Evolutionary conservation across 75 land plant genomes (phyloP), one percentile per base, ranked within the genome.

Genomic region (Isoetes taiwanensis): DNA sequence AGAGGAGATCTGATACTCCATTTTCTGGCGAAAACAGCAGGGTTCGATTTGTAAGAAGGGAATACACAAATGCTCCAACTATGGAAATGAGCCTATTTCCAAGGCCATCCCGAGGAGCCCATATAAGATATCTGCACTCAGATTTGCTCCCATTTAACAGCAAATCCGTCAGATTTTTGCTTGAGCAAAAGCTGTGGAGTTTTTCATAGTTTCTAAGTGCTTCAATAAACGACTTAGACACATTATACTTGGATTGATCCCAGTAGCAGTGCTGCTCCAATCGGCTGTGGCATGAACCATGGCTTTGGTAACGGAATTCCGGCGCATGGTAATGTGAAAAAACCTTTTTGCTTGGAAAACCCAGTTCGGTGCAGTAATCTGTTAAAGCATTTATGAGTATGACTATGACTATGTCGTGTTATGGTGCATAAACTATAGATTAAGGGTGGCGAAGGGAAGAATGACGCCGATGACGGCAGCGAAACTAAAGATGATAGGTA

Each of bases 181-280:
- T 43, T 10, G 28, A 2, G 27, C 61, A 59, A 39, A 41, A 39
- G 6, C 16, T 29, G 17, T 59, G 61, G 19, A 2, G 17, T 3
- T 32, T 43, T 40, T 59, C 61, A 40, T 59, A 59, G 21, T 59
- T 28, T 40, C 30, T 8, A 14, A 59, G 25, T 39, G 43, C 43
- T 1, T 3, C 1, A 11, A 12, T 31, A 25, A 59, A 59, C 17
- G 2, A 3, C 24, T 2, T 3, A 40, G 53, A 2, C 9, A 43
- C 43, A 14, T 8, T 37, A 3, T 38, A 40, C 17, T 59, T 40
- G 38, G 53, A 1, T 12, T 29, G 43, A 6, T 20, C 11, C 61
- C 61, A 59, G 32, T 23, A 59, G 53, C 61, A 59, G 32, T 59
- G 61, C 32, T 59, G 61, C 17, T 39, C 26, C n/a, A n/a, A n/a